Evolutionary conservation across 108 stramenopile species (phyloP), one percentile per base, ranked within the genome.

Genomic region (Skeletonema tropicum): DNA sequence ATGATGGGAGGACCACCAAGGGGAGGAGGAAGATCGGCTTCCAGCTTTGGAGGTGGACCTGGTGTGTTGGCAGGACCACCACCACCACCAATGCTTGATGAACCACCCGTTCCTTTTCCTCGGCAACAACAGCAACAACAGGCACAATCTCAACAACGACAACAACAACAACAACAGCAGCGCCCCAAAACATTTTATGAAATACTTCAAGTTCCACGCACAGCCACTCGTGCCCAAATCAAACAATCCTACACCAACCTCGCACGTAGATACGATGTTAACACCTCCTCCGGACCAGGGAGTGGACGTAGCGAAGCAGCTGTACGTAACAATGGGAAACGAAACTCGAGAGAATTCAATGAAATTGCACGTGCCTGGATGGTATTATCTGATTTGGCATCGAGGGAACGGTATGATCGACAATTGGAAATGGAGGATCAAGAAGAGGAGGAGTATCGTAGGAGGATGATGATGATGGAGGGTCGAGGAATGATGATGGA

Each of bases 331-430:
- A 32, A 32, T 5, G 72, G 55, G 13, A 57, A 64, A 42, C 46
- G 64, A 42, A 59, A 60, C 17, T 71, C 70, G 14, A 38, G 23
- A 14, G 49, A 66, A 52, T 80, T 80, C 23, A 74, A 73, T 58
- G 73, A 80, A 36, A 74, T 80, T 46, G 72, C 79, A 59, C 61
- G 79, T 12, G 79, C 79, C 10, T 80, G 67, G 66, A 80, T 80
- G 79, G 66, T 80, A 6, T 58, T 80, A 36, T 73, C 71, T 3
- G 79, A 80, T 64, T 68, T 69, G 2, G 66, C 66, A 13, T 58
- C 67, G 33, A 33, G 79, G 8, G 45, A 67, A 55, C 59, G 60
- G 23, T 80, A 80, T 33, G 79, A 80, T 62, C 58, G 41, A 0
- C 57, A 45, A 33, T 55, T 68, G 60, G 45, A 70, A 63, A 36